phyloP scores from a whole-genome alignment of 139 green algal species.

The Ostreobium quekettii region DNA sequence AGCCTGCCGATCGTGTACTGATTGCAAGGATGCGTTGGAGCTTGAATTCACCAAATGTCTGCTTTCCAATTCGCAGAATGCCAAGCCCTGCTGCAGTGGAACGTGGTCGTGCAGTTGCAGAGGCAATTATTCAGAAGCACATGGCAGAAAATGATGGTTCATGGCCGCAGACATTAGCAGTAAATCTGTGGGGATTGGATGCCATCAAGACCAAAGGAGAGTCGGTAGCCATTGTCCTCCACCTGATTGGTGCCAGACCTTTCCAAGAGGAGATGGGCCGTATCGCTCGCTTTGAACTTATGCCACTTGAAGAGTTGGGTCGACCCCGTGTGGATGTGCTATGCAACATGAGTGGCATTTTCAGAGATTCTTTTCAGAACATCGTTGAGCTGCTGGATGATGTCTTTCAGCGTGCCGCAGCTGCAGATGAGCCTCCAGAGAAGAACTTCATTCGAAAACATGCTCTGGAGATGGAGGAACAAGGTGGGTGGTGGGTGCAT shows the following conservation, averaged over 20 bases:
- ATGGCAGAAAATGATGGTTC: constrained; percentile 41
- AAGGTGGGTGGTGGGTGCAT: constrained; percentile 19
- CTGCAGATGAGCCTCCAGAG: constrained; percentile 64
- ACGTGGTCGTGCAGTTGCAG: constrained; percentile 40
- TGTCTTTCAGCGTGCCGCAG: constrained; percentile 68
- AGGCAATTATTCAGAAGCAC: constrained; percentile 62
- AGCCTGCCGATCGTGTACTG: no score
- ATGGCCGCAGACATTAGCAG: constrained; percentile 85
- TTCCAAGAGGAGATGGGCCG: constrained; percentile 80
- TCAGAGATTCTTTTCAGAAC: constrained; percentile 83
- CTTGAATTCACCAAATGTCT: no score
- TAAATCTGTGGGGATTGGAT: constrained; percentile 97
- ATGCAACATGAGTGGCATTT: constrained; percentile 95
- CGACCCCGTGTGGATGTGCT: constrained; percentile 87
- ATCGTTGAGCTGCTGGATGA: constrained; percentile 96
- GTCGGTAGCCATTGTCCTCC: constrained; percentile 78
- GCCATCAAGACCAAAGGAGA: constrained; percentile 96
- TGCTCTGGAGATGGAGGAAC: constrained; percentile 46
- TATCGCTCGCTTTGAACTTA: constrained; percentile 71
- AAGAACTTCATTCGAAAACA: constrained; percentile 95
- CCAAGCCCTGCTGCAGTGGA: constrained; percentile 66
- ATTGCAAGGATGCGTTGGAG: no score
- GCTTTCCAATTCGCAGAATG: no score
- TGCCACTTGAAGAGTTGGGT: constrained; percentile 62
- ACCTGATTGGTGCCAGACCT: constrained; percentile 69